phyloP scores from a whole-genome alignment of 2,329 filamentous ascomycete genomes.

The Microsporum canis region DNA sequence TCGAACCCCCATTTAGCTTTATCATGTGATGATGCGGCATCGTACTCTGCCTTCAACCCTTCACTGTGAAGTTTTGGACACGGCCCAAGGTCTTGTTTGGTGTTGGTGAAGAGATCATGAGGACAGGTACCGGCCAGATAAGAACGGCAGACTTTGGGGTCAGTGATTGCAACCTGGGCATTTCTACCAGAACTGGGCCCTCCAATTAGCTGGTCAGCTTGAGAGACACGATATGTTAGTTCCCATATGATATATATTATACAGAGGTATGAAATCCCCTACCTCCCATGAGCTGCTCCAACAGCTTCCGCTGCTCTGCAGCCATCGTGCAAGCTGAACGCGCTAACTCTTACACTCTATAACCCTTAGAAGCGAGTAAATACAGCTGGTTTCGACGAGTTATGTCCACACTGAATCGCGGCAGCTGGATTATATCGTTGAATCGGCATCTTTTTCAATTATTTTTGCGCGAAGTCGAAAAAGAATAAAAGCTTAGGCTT shows the following conservation, averaged over 20 bases:
- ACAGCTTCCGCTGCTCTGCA: conserved; percentile 93
- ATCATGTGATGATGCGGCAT: conserved; percentile 57
- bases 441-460: neutral
- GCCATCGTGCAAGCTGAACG: conserved; percentile 53
- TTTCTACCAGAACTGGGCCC: conserved; percentile 60
- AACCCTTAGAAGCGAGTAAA: neutral
- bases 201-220: conserved; percentile 61
- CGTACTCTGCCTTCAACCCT: conserved; percentile 78
- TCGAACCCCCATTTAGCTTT: conserved; percentile 79
- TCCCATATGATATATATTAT: no score
- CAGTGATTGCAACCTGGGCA: conserved; percentile 74
- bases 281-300: conserved; percentile 75
- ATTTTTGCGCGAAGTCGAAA: neutral
- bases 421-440: neutral
- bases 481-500: neutral
- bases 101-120: conserved; percentile 98
- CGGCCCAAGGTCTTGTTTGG: conserved; percentile 87
- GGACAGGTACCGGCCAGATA: conserved; percentile 90
- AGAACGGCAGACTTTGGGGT: conserved; percentile 88
- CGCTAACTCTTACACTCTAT: neutral
- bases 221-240: conserved; percentile 17
- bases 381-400: neutral
- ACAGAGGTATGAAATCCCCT: conserved; percentile 11
- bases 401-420: neutral
- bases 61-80: conserved; percentile 86